Conservation (phyloP, 441 rosid species). For the Pelargonium fulgidum region DNA sequence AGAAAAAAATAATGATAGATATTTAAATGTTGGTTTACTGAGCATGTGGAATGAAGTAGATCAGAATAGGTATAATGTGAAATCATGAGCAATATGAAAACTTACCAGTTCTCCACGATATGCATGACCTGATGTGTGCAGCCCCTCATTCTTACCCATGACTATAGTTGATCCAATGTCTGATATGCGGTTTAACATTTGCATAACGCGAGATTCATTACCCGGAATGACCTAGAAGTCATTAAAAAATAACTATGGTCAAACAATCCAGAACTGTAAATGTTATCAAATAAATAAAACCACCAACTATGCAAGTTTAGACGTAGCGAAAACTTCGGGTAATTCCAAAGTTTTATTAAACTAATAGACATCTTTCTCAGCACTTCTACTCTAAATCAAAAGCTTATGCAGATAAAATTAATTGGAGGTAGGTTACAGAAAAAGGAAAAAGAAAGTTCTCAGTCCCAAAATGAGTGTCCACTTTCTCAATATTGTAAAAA, state of each 20-base stretch:
- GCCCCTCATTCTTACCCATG: constrained; percentile 75
- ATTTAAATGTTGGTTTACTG: neutral
- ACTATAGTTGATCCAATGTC: constrained; percentile 84
- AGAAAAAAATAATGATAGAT: neutral
- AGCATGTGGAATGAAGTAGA: neutral
- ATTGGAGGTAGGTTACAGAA: neutral
- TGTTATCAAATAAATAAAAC: neutral
- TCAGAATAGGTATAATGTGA: neutral
- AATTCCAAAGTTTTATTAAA: neutral
- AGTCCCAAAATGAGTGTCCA: neutral
- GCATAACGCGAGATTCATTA: constrained; percentile 91
- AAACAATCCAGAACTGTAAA: neutral
- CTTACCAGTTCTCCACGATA: constrained; percentile 92
- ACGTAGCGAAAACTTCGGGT: neutral
- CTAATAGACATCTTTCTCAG: neutral
- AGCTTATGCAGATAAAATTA: neutral
- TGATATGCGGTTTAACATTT: constrained; percentile 87
- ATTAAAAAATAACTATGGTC: constrained; percentile 12
- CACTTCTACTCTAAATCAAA: no score
- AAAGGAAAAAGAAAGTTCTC: neutral
- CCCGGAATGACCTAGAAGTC: constrained; percentile 86
- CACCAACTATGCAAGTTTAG: neutral
- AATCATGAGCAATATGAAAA: neutral
- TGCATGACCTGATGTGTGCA: constrained; percentile 95
- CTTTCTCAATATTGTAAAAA: neutral